Base-by-base conservation (phyloP, 192 early-diverging fungal genomes). In the Linnemannia schmuckeri region DNA sequence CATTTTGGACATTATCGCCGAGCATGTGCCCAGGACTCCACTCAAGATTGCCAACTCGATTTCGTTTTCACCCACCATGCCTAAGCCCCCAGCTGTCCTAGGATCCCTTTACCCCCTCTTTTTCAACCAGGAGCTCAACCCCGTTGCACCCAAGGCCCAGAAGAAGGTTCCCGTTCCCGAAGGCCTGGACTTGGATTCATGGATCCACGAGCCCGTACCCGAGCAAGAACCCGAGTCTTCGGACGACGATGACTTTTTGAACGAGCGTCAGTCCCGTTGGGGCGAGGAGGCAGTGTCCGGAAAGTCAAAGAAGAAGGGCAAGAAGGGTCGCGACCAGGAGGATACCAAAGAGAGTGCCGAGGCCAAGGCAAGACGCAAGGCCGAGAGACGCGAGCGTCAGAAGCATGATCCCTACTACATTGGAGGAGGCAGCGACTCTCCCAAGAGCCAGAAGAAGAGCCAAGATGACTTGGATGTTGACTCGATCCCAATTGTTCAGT, bases 111-210 rank as follows among this genome's bases (percentile, higher is more conserved):
- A 91, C 9, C 82, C 82, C 20, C 76, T 96, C 42, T 98, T 95
- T 83, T 93, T 96, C 76, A 91, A 87, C 13, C 96, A 95, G 71
- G 98, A 97, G 57, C 90, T 99, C 22, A 98, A 97, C 72, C 97
- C 97, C 2, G 97, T 99, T 0, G 96, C 96, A 20, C 91, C 94
- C 5, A 96, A 95, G 54, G 98, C 98, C 0, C 98, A 99, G 88
- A 92, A 91, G 77, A 95, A 96, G 82, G 97, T 99, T 1, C 96
- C 97, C 24, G 87, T 98, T 5, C 97, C 97, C 12, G 95, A 96
- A 10, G 96, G 94, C 13, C 83, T 99, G 55, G 96, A 97, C 84
- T 88, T 98, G 37, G 97, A 97, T 74, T 79, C 92, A 12, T 94
- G 93, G 94, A 97, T 97, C 72, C 91, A 93, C 77, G 93, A 94